phyloP scores from a whole-genome alignment of 441 rosid species.

The Eugenia klotzschiana region DNA sequence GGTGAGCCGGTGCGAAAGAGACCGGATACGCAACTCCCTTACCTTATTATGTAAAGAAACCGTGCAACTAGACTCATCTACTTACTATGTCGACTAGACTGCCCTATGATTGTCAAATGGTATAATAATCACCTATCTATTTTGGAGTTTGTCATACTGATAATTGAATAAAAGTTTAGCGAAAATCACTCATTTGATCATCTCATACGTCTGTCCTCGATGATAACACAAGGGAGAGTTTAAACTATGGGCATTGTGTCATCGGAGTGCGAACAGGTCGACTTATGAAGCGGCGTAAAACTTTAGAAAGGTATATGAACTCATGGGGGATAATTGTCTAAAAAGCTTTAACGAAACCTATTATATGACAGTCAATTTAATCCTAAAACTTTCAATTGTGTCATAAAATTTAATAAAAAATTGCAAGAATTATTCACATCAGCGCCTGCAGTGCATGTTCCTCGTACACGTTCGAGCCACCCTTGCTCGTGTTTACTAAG shows the following conservation, averaged over 20 bases:
- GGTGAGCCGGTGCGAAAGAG: background rate
- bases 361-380: background rate
- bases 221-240: background rate
- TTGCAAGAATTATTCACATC: background rate
- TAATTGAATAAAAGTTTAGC: background rate
- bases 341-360: background rate
- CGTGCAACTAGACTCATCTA: background rate
- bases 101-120: background rate
- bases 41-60: background rate
- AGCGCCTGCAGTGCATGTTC: background rate
- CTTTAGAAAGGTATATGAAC: background rate
- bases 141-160: background rate
- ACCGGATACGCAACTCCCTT: background rate
- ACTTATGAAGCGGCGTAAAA: background rate
- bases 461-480: background rate
- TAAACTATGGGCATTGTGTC: background rate
- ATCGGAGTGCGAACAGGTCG: background rate
- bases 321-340: background rate
- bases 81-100: background rate
- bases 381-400: background rate
- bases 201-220: background rate
- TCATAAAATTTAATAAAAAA: no score
- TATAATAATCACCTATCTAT: background rate
- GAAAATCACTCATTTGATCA: background rate
- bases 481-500: background rate